Base-by-base conservation (phyloP, 169 alveolate genomes). In the Amoebophrya sp. region DNA sequence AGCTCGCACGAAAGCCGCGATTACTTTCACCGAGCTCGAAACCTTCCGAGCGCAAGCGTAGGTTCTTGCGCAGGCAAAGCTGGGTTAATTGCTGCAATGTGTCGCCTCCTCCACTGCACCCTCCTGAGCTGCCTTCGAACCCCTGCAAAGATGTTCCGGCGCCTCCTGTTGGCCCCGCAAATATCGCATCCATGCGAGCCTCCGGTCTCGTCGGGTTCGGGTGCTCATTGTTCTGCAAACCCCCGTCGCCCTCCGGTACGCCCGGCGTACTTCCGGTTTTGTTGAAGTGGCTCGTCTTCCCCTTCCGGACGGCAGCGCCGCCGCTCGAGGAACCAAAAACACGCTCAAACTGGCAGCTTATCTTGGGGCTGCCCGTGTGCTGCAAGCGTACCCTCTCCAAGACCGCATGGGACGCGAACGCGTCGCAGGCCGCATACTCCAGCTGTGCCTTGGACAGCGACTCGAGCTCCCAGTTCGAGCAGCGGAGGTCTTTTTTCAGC, bases 391-490 rank as follows among this genome's bases (percentile, higher is more conserved):
- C 7, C 38, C 18, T 18, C 10, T 66, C 38, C 83, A 66, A 25
- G 32, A 66, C 83, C 83, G 12, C 83, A n/a, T 25, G 32, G 35
- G 83, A 18, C 29, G 83, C 83, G 32, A 25, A 66, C 12, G 83
- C 83, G 83, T 66, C 83, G 83, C 83, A 66, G 32, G 83, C 83
- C 10, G 83, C 83, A 25, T 66, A 66, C 32, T 66, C 83, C 10
- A 66, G 83, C 35, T 66, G 83, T 25, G 32, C 12, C 35, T 25
- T 66, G 29, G 83, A 25, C 35, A 66, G 83, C 10, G 12, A 0
- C 35, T 66, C 83, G 7, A 18, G 35, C 35, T 66, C 83, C 83
- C 83, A 66, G 83, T 66, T 66, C 83, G 83, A 66, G 83, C 83
- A 66, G 83, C 83, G 83, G 32, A 66, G 0, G 83, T 66, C 83